Conservation (phyloP, 805 yeast genomes). For the Candida montana region DNA sequence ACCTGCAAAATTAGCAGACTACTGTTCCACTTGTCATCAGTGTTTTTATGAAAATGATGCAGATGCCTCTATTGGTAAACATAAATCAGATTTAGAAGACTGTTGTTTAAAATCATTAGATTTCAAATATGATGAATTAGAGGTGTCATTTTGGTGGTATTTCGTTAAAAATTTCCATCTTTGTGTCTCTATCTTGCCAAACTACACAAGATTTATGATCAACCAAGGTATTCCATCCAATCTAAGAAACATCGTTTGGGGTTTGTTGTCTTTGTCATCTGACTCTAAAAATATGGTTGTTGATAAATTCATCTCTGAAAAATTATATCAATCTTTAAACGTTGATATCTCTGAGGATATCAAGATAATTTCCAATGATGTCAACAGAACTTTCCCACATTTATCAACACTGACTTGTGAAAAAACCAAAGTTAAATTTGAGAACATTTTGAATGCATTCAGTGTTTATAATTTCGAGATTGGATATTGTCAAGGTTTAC, state of each 20-base stretch:
- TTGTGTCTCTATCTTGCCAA: conserved; percentile 42
- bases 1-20: conserved; percentile 18
- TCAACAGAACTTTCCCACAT: conserved; percentile 55
- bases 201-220: conserved; percentile 40
- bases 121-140: conserved; percentile 22
- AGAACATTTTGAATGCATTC: conserved; percentile 53
- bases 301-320: conserved; percentile 22
- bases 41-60: conserved; percentile 21
- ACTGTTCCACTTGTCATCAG: conserved; percentile 24
- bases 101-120: conserved; percentile 21
- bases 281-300: conserved; percentile 17
- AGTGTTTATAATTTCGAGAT: conserved; percentile 59
- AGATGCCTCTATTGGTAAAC: conserved; percentile 14
- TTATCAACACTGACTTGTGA: conserved; percentile 41
- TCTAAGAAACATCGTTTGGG: conserved; percentile 42
- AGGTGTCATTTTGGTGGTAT: conserved; percentile 39
- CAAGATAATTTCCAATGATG: conserved; percentile 48
- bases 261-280: conserved; percentile 22
- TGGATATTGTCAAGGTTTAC: conserved; percentile 66
- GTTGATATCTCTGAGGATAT: conserved; percentile 38
- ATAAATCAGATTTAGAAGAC: conserved; percentile 10
- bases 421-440: conserved; percentile 38
- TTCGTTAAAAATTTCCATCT: conserved; percentile 39
- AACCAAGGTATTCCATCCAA: conserved; percentile 41
- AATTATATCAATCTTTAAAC: conserved; percentile 33